Conservation (phyloP, 2,329 filamentous ascomycete species). For the Colletotrichum agaves region DNA sequence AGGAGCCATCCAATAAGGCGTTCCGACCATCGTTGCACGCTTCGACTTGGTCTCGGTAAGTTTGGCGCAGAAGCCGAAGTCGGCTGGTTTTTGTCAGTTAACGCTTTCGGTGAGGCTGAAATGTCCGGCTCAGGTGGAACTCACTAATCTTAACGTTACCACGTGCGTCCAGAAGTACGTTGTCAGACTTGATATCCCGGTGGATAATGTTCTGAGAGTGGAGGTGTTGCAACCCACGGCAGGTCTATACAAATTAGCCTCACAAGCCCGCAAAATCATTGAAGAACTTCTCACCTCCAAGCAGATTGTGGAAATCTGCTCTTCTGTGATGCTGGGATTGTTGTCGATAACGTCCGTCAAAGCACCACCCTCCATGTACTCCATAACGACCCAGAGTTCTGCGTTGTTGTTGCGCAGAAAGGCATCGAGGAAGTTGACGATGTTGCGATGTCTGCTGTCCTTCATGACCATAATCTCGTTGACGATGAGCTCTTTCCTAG, state of each 20-base stretch:
- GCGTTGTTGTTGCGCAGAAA: slow-evolving; percentile 94
- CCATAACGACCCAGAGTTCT: slow-evolving; percentile 99
- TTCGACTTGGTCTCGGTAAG: slow-evolving; percentile 97
- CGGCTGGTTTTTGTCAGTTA: slow-evolving; percentile 69
- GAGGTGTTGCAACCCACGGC: slow-evolving; percentile 91
- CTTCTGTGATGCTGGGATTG: slow-evolving; percentile 91
- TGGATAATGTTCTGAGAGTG: slow-evolving; percentile 98
- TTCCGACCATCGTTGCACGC: slow-evolving; percentile 98
- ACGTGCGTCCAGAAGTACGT: slow-evolving; percentile 91
- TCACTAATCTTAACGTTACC: slow-evolving; percentile 98
- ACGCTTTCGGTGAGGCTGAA: background rate
- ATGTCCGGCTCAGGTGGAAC: slow-evolving; percentile 49
- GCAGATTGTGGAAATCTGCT: slow-evolving; percentile 98
- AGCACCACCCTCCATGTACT: slow-evolving; percentile 99
- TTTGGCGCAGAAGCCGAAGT: slow-evolving; percentile 99
- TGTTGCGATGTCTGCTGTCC: slow-evolving; percentile 97
- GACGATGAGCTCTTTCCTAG: slow-evolving; percentile 96
- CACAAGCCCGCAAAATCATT: background rate
- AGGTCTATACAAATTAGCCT: slow-evolving; percentile 72
- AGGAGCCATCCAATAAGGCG: slow-evolving; percentile 99
- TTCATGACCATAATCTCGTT: slow-evolving; percentile 99
- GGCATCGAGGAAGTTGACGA: slow-evolving; percentile 98
- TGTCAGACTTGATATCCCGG: slow-evolving; percentile 99
- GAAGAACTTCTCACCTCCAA: slow-evolving; percentile 76
- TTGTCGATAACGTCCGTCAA: slow-evolving; percentile 99